Evolutionary conservation across 2,329 filamentous ascomycete genomes (phyloP), one percentile per base, ranked within the genome.

Genomic region (Fusarium acutatum): DNA sequence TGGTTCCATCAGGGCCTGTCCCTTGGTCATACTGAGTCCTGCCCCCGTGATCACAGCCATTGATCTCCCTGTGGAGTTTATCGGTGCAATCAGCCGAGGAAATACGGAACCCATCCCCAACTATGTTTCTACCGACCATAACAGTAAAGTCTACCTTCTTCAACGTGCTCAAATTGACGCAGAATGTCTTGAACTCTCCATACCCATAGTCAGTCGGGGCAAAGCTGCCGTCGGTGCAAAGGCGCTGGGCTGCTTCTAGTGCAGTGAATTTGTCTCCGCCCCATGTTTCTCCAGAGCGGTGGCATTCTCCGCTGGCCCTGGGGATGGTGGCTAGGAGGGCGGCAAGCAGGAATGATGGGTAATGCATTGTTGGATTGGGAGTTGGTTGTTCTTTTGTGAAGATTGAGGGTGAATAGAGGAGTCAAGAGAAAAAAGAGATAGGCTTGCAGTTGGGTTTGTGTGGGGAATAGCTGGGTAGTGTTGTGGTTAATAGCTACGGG

Each of bases 331-430:
- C 24, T 4, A 46, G 3, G 43, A 46, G 18, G 13, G 24, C 24
- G 2, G 43, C 3, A 13, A 46, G 24, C 6, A 46, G 43, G 43
- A 46, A 46, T 7, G 43, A 46, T 14, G 43, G 18, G 24, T 46
- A 46, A 12, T 46, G 18, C 43, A 46, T 46, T 20, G 12, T 24
- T 20, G 18, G 12, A 20, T 20, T 46, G 24, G 24, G 6, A 14
- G 1, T 0, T 40, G 20, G 2, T 3, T 22, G 20, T 40, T n/a
- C 14, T 0, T 1, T n/a, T 41, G 14, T 41, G 6, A 41, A 41
- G 40, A 1, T 10, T 15, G 40, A n/a, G 14, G 22, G 14, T 10
- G 6, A 6, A 46, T 9, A 3, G 24, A 26, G 20, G 18, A 26
- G 12, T 26, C 18, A 26, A 8, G 24, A 20, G 24, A 20, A 8